Base-by-base conservation (phyloP, 2,329 filamentous ascomycete species). In the Neonectria ditissima region DNA sequence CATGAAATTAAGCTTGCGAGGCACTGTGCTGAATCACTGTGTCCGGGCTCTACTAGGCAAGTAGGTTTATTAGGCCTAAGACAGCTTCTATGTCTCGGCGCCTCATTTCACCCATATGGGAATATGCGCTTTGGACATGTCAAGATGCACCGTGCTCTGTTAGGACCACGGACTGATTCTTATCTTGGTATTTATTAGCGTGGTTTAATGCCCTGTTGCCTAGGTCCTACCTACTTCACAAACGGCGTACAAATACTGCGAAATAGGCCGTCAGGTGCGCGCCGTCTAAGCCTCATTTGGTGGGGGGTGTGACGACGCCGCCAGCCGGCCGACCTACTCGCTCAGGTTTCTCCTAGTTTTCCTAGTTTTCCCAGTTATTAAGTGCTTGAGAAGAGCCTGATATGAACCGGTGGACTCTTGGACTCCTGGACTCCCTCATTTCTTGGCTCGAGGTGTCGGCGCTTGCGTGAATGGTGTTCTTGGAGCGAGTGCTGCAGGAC, bases 371-470 rank as follows among this genome's bases (percentile, higher is more conserved):
- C 37, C 9, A 37, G 37, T 41, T 20, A 11, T 20, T n/a, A 20
- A 3, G n/a, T 41, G 37, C 14, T 37, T 7, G 13, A 37, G 34
- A 37, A 37, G n/a, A 6, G 13, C 6, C 26, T 22, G 6, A 7
- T 22, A 24, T 45, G 43, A 45, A 22, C 16, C 18, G 41, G 37
- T 44, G 52, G 43, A 22, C 39, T 53, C 45, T 20, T n/a, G 24
- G 24, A 26, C 24, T 26, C 24, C 18, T 54, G 53, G 53, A 45
- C 59, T 52, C 41, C 34, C 45, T 56, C 34, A 55, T 55, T 52
- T 56, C 52, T 62, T 56, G 59, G 59, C 55, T 55, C 53, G 22
- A 26, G 20, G 34, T 44, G 60, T 58, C 32, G 60, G 60, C 60
- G 60, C 60, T 63, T 63, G 60, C 60, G 47, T 55, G 52, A 37